Conservation (phyloP, 192 early-diverging fungal genomes). For the Backusella psychrophila region DNA sequence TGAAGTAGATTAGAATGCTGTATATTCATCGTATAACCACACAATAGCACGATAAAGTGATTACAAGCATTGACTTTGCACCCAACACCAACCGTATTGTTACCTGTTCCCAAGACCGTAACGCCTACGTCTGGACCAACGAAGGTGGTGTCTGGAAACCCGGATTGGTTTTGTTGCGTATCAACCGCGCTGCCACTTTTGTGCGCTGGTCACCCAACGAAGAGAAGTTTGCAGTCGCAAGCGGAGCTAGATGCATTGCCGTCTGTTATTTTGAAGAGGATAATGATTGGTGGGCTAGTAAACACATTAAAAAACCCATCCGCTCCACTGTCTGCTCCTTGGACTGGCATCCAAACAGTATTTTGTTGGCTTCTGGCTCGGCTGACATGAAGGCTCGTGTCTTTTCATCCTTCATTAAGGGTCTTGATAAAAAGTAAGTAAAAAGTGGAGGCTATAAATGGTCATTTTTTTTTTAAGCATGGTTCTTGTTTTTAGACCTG, state of each 20-base stretch:
- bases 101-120: conserved; percentile 97
- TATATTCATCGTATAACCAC: neutral
- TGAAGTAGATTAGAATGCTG: neutral
- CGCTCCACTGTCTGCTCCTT: conserved; percentile 83
- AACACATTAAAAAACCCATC: conserved; percentile 95
- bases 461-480: neutral
- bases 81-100: conserved; percentile 93
- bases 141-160: conserved; percentile 82
- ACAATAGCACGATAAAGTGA: conserved; percentile 87
- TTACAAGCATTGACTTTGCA: conserved; percentile 95
- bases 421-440: conserved; percentile 78
- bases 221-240: conserved; percentile 98
- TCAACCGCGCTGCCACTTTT: conserved; percentile 94
- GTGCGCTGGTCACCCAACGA: conserved; percentile 93
- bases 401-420: conserved; percentile 94
- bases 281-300: conserved; percentile 96
- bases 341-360: conserved; percentile 97
- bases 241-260: conserved; percentile 86
- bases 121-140: conserved; percentile 96
- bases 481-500: conserved; percentile 40
- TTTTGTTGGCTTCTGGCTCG: conserved; percentile 87
- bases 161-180: conserved; percentile 87
- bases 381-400: conserved; percentile 91
- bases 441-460: neutral
- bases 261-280: conserved; percentile 96